Evolutionary conservation across 208 protist species (phyloP).

Genomic region (Crithidia bombi): DNA sequence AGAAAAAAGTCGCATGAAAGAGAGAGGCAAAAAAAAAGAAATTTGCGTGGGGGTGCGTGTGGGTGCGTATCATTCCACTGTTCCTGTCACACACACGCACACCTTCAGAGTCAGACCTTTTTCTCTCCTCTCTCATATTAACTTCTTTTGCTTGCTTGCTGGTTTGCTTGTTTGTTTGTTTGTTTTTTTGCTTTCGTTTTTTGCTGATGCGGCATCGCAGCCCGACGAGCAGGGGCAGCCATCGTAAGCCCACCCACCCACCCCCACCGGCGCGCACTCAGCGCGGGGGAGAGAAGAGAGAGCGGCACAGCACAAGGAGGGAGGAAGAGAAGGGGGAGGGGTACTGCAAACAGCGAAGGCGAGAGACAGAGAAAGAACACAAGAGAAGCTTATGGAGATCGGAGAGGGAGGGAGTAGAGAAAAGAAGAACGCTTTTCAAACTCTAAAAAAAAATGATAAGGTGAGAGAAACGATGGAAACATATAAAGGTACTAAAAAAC

Average conservation of each 20-base stretch:
- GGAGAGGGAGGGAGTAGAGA: neutral
- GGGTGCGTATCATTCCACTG: neutral
- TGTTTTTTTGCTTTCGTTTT: no score
- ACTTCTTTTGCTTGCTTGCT: neutral
- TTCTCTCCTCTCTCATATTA: neutral
- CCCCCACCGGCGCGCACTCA: no score
- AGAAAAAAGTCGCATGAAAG: no score
- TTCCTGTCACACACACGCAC: no score
- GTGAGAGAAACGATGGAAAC: conserved; percentile 12
- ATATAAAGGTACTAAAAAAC: conserved; percentile 22
- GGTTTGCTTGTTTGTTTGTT: no score
- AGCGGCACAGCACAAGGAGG: neutral
- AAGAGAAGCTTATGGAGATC: neutral
- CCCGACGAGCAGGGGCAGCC: no score
- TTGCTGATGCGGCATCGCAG: no score
- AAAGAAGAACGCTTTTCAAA: conserved; percentile 18
- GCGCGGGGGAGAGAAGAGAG: no score
- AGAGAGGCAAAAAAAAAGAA: no score
- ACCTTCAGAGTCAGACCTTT: no score
- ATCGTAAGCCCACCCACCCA: no score
- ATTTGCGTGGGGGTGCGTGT: neutral
- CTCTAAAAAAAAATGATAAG: conserved; percentile 7
- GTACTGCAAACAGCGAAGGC: neutral
- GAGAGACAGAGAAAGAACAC: neutral
- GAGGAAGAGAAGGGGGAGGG: neutral